phyloP scores from a whole-genome alignment of 306 rosid genomes.

The Abrus pulchellus region DNA sequence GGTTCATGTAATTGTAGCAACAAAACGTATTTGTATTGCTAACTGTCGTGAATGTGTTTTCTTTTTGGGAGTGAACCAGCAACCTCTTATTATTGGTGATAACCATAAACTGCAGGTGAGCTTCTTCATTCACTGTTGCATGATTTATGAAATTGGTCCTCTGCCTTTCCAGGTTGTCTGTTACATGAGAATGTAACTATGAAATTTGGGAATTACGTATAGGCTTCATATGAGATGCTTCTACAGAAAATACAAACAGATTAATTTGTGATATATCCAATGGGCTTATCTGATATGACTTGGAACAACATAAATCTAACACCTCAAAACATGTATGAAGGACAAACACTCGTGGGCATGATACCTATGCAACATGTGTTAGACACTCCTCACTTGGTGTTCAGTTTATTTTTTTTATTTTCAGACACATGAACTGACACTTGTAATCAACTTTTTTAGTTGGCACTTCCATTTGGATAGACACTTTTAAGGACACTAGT shows the following conservation, averaged over 20 bases:
- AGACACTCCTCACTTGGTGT: background rate
- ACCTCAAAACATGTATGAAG: too few species aligned
- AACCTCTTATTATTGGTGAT: slow-evolving; percentile 91
- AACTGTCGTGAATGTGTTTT: slow-evolving; percentile 97
- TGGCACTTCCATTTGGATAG: too few species aligned
- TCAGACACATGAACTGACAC: background rate
- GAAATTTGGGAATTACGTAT: slow-evolving; percentile 4
- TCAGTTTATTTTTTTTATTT: background rate
- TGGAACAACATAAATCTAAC: background rate
- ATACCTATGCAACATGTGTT: background rate
- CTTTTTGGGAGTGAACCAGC: slow-evolving; percentile 93
- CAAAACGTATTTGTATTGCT: slow-evolving; percentile 93
- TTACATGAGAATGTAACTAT: slow-evolving; percentile 13
- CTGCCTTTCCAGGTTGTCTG: background rate
- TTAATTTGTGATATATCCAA: slow-evolving; percentile 26
- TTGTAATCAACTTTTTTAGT: too few species aligned
- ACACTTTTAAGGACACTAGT: background rate
- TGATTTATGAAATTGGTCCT: slow-evolving; percentile 39
- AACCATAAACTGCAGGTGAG: slow-evolving; percentile 95
- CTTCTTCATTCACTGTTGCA: slow-evolving; percentile 38
- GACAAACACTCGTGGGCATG: too few species aligned
- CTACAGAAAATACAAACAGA: background rate
- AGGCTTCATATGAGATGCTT: slow-evolving; percentile 31
- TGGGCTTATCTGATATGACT: slow-evolving; percentile 18
- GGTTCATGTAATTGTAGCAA: slow-evolving; percentile 92